Conservation (phyloP, 805 yeast genomes). For the Saturnispora diversa region DNA sequence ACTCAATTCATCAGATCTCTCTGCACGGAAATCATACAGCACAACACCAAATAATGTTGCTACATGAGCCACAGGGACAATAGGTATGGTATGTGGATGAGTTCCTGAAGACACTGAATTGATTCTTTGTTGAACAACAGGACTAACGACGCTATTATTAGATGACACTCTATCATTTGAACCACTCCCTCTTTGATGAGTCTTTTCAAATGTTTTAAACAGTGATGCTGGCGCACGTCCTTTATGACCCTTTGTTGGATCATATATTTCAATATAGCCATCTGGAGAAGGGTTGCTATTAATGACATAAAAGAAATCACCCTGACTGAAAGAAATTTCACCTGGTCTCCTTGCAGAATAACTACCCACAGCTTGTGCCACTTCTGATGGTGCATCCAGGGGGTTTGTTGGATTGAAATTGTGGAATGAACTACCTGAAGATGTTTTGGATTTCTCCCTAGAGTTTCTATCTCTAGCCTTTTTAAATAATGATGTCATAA, state of each 20-base stretch:
- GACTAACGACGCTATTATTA: neutral
- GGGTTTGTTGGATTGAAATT: constrained; percentile 12
- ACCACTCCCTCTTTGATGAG: constrained; percentile 33
- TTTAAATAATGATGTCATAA: constrained; percentile 27
- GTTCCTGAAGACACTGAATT: constrained; percentile 9
- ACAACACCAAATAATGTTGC: constrained; percentile 64
- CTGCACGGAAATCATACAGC: constrained; percentile 80
- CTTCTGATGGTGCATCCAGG: constrained; percentile 60
- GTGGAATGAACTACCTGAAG: constrained; percentile 7
- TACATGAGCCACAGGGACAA: constrained; percentile 24
- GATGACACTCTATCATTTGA: neutral
- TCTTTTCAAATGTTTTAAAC: constrained; percentile 69
- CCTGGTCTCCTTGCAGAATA: constrained; percentile 74
- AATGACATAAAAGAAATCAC: constrained; percentile 83
- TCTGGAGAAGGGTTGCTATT: constrained; percentile 33
- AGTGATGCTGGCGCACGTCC: constrained; percentile 86
- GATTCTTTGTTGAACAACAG: constrained; percentile 17
- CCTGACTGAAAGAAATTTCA: constrained; percentile 68
- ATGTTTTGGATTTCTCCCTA: constrained; percentile 23
- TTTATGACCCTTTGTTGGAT: constrained; percentile 65
- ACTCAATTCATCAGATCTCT: constrained; percentile 74
- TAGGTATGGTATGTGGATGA: constrained; percentile 3
- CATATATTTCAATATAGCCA: constrained; percentile 70
- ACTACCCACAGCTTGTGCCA: constrained; percentile 72
- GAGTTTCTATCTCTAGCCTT: constrained; percentile 24